Conservation (phyloP, 1,284 basidiomycete species). For the Cryptococcus sp. region DNA sequence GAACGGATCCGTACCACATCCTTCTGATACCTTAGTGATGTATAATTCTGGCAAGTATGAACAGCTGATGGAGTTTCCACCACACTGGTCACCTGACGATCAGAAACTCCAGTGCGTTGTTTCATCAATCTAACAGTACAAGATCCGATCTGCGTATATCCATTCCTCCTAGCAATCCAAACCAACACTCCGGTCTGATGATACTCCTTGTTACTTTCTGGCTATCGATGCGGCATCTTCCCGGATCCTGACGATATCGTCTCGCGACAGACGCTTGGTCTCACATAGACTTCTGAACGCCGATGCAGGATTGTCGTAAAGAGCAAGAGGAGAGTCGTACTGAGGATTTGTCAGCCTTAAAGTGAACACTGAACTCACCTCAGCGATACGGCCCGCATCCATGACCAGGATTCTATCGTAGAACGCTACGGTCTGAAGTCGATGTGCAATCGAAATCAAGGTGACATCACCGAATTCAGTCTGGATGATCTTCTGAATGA, state of each 20-base stretch:
- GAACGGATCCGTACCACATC: no score
- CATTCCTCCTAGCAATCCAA: no score
- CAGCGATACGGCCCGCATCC: constrained; percentile 27
- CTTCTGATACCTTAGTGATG: no score
- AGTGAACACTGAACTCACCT: constrained; percentile 11
- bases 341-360: background rate
- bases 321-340: constrained; percentile 31
- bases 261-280: constrained; percentile 2
- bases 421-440: constrained; percentile 61
- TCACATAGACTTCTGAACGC: constrained; percentile 35
- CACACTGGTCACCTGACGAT: no score
- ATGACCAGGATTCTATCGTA: constrained; percentile 41
- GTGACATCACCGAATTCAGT: constrained; percentile 56
- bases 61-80: no score
- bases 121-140: no score
- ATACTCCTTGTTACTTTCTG: no score
- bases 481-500: constrained; percentile 68
- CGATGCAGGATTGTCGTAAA: constrained; percentile 26
- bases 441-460: constrained; percentile 44
- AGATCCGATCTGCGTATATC: no score
- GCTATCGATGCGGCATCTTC: background rate
- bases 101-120: no score
- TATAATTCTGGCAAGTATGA: no score
- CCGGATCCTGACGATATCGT: constrained; percentile 2
- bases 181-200: no score